Conservation (phyloP, 1,284 basidiomycete species). For the Microbotryum scabiosae region DNA sequence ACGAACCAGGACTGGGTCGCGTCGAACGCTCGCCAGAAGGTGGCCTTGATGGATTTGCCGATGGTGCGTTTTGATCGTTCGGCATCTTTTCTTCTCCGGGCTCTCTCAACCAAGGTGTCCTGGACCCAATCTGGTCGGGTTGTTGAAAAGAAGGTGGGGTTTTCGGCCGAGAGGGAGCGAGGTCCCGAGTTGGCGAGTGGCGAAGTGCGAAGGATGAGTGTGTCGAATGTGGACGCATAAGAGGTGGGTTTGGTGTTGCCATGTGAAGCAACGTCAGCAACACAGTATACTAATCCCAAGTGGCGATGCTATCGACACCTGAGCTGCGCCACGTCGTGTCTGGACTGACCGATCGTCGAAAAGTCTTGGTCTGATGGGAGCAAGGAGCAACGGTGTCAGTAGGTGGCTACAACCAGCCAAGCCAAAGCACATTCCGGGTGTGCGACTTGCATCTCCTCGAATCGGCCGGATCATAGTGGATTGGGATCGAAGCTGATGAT, state of each 20-base stretch:
- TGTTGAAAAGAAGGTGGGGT: conserved; percentile 10
- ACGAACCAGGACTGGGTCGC: conserved; percentile 63
- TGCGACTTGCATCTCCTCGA: too few species aligned
- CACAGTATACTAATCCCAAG: too few species aligned
- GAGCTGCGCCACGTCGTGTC: too few species aligned
- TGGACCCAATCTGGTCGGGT: conserved; percentile 73
- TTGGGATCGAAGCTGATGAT: too few species aligned
- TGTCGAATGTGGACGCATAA: conserved; percentile 27
- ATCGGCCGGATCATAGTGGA: too few species aligned
- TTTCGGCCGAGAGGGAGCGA: neutral
- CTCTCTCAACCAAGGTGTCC: conserved; percentile 80
- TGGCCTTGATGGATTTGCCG: conserved; percentile 46
- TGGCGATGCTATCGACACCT: too few species aligned
- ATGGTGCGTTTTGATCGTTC: conserved; percentile 48
- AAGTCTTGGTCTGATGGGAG: conserved; percentile 53
- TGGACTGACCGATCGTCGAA: conserved; percentile 55
- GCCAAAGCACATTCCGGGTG: too few species aligned
- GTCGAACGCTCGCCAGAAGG: conserved; percentile 57
- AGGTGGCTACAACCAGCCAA: too few species aligned
- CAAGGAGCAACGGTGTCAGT: neutral
- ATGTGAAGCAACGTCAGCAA: too few species aligned
- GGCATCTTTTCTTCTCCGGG: conserved; percentile 57
- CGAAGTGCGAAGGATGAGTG: neutral
- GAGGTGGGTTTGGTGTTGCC: too few species aligned
- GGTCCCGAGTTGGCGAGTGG: neutral